Evolutionary conservation across 2,329 filamentous ascomycete species (phyloP), one percentile per base, ranked within the genome.

Genomic region (Colletotrichum costaricense): DNA sequence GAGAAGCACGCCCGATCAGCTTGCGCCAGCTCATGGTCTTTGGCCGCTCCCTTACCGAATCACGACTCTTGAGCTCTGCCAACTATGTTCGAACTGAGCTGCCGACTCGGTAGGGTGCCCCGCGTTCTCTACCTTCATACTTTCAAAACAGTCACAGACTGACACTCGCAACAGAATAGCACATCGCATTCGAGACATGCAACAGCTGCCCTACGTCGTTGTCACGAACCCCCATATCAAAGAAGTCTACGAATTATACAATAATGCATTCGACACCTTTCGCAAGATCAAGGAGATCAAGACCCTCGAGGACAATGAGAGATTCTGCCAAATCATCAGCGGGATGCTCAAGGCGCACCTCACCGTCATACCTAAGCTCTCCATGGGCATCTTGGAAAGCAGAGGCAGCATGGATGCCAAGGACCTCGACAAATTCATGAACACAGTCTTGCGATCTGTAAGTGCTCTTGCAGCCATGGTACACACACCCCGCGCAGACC

Each of bases 31-130:
- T 99, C 79, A 98, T 97, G 85, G 97, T 98, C 79, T 99, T 98
- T 83, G 97, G 97, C 35, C 93, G 97, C 60, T 97, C 95, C 26
- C 86, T 99, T 80, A 98, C 95, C 60, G 95, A 98, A 84, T 89
- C 92, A 64, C 93, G 97, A 71, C 88, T 99, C 74, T 90, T 99
- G 77, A 95, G 94, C 84, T 98, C 95, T 56, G 97, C 97, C 74
- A 99, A 99, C 84, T 99, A 99, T 86, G 95, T 98, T 65, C 93
- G 97, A 71, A 95, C 95, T 5, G 97, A 99, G 85, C 90, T 99
- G 65, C 96, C 96, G 7, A 97, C 94, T 7, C 90, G 94, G 92
- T 93, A 82, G 84, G 78, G 63, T 71, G 6, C 28, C 55, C 35
- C 46, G n/a, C 63, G 54, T 67, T 26, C 30, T 33, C 30, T 33